These are phyloP conservation scores for Pseudevernia furfuracea DNA, from an alignment of 495 filamentous ascomycete species.

Conservation along the genomic window DNA sequence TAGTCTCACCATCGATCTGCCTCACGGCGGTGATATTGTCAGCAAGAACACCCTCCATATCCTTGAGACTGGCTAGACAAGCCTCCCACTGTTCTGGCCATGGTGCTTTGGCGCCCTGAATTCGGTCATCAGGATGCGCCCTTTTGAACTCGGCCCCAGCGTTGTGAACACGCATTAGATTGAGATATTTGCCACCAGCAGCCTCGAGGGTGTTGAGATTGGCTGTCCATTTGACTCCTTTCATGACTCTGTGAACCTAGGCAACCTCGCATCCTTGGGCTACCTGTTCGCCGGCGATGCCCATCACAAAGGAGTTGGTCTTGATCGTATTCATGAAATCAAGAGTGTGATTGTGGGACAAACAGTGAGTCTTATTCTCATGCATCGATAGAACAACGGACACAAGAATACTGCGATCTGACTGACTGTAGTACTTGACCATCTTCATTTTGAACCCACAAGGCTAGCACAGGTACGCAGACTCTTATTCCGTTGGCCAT, in stretches of 20 bases:
- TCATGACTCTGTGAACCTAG: background rate
- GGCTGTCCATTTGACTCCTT: background rate
- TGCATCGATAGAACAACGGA: background rate
- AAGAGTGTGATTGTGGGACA: background rate
- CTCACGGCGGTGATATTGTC: background rate
- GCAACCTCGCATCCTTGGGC: background rate
- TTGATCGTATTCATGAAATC: background rate
- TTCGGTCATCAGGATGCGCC: background rate
- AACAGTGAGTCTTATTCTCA: background rate
- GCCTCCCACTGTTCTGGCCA: background rate
- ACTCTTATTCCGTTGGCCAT: background rate
- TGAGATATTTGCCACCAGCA: background rate
- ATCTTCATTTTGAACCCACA: background rate
- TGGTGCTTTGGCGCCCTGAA: background rate
- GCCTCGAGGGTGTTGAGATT: background rate
- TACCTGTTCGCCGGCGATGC: background rate
- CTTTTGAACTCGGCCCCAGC: background rate
- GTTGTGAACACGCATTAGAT: background rate
- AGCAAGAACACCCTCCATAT: background rate
- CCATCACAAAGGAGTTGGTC: background rate
- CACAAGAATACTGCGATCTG: background rate
- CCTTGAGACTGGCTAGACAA: background rate
- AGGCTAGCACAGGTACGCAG: background rate
- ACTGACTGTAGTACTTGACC: background rate
- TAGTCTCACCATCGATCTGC: background rate